Base-by-base conservation (phyloP, 768 basidiomycete species). In the Porphyrellus cyaneotinctus region DNA sequence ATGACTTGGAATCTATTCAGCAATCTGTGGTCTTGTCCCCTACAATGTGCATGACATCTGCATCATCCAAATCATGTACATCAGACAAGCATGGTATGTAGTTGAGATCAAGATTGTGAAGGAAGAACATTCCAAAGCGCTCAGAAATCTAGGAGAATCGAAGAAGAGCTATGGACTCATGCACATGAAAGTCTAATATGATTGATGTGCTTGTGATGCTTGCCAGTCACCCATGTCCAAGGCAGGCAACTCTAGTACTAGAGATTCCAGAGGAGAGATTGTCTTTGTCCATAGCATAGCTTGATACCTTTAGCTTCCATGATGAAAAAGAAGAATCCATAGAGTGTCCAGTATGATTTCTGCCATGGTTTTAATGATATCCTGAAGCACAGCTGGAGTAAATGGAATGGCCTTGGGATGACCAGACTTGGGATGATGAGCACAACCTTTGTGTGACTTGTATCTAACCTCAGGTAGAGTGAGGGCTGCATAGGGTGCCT, bases 341-440 rank as follows among this genome's bases (percentile, higher is more conserved):
- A 62, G 15, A 17, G 48, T 46, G 9, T 26, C 15, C 3, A 1
- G 12, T 2, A 61, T 57, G 28, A 22, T 47, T 3, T 52, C 4
- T 15, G 43, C 12, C 50, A 61, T 61, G 20, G 46, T 53, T 8
- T 5, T 8, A 7, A 53, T 30, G 15, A 59, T 43, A 1, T 44
- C 24, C 6, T 28, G 3, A 2, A 54, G 32, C 2, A 42, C 0
- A 8, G n/a, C 10, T 23, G 28, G 44, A 7, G 22, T 14, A 3
- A 61, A 57, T 2, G 60, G 58, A 2, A 60, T 31, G 3, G 55
- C 20, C 28, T 53, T 61, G 5, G n/a, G n/a, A n/a, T n/a, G n/a
- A n/a, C n/a, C n/a, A n/a, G n/a, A n/a, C n/a, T n/a, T n/a, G n/a
- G 45, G 33, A 28, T n/a, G 43, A 15, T 49, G 43, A 35, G 2